phyloP scores from a whole-genome alignment of 352 stramenopile species.

The Blastocystis sp. region DNA sequence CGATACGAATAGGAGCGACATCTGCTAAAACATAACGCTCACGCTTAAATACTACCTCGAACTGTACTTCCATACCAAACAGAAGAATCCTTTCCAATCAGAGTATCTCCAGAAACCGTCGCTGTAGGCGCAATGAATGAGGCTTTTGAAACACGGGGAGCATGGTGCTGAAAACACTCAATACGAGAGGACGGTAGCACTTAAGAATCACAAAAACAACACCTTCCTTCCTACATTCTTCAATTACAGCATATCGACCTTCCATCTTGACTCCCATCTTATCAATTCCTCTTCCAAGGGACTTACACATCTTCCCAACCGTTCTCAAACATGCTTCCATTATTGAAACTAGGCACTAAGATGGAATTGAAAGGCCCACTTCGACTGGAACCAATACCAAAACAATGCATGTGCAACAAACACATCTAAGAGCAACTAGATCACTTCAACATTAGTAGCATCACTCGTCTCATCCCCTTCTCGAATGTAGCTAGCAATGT shows the following conservation, averaged over 20 bases:
- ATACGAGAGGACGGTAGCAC: slow-evolving; percentile 25
- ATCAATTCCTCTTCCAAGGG: slow-evolving; percentile 8
- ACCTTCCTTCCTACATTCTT: neutral
- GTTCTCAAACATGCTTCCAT: slow-evolving; percentile 31
- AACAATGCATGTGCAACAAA: neutral
- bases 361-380: neutral
- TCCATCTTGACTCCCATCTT: slow-evolving; percentile 35
- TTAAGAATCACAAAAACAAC: neutral
- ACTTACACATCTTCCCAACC: slow-evolving; percentile 13
- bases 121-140: slow-evolving; percentile 90
- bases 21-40: slow-evolving; percentile 72
- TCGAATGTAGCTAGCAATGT: slow-evolving; percentile 37
- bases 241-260: neutral
- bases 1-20: slow-evolving; percentile 85
- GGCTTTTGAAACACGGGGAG: slow-evolving; percentile 79
- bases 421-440: neutral
- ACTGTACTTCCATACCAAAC: slow-evolving; percentile 93
- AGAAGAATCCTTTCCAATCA: slow-evolving; percentile 86
- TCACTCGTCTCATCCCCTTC: slow-evolving; percentile 11
- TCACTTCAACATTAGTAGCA: neutral
- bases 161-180: neutral
- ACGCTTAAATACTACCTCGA: slow-evolving; percentile 73
- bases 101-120: slow-evolving; percentile 88
- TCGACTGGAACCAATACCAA: neutral
- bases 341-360: neutral